These are phyloP conservation scores for Acanthochlamys bracteata DNA, from an alignment of 106 monocot species.

Conservation along the genomic window DNA sequence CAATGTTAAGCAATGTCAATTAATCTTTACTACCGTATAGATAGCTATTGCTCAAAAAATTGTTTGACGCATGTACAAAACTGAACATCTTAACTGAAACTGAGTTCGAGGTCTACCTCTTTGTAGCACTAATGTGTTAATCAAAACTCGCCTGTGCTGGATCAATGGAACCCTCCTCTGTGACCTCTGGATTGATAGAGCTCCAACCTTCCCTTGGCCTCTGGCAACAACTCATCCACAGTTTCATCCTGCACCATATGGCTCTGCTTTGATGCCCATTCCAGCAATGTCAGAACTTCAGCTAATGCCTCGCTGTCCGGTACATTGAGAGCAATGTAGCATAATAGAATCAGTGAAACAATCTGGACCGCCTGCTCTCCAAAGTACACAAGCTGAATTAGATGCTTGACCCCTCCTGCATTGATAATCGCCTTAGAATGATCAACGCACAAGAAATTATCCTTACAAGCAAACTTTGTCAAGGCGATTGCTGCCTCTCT, in stretches of 20 bases:
- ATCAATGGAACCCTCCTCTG: conserved; percentile 57
- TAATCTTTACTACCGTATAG: not conserved
- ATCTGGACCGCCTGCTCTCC: conserved; percentile 58
- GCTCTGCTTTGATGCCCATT: conserved; percentile 69
- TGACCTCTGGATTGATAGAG: conserved; percentile 82
- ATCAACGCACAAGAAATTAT: conserved; percentile 70
- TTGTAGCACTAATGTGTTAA: not conserved
- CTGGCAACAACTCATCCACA: conserved; percentile 44
- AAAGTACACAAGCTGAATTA: conserved; percentile 82
- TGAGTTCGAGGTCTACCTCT: not conserved
- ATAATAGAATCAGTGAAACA: conserved; percentile 47
- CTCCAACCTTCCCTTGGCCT: conserved; percentile 71
- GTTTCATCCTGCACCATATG: conserved; percentile 37
- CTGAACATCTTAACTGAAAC: conserved; percentile 5
- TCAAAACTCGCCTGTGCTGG: not conserved
- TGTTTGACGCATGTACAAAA: conserved; percentile 2
- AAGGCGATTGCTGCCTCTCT: conserved; percentile 58
- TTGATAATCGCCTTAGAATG: conserved; percentile 75
- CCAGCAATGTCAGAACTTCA: conserved; percentile 58
- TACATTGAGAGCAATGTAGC: conserved; percentile 66
- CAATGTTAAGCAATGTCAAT: not conserved
- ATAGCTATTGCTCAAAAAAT: not conserved
- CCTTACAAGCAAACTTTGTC: conserved; percentile 71
- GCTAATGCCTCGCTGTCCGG: conserved; percentile 80
- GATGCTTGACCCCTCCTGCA: conserved; percentile 62